Percentiles rank a stretch among this genome's conserved stretches.
Evolutionary conservation across 129 eudicot genomes (phyloP).

Genomic region (Solidago caesia): DNA sequence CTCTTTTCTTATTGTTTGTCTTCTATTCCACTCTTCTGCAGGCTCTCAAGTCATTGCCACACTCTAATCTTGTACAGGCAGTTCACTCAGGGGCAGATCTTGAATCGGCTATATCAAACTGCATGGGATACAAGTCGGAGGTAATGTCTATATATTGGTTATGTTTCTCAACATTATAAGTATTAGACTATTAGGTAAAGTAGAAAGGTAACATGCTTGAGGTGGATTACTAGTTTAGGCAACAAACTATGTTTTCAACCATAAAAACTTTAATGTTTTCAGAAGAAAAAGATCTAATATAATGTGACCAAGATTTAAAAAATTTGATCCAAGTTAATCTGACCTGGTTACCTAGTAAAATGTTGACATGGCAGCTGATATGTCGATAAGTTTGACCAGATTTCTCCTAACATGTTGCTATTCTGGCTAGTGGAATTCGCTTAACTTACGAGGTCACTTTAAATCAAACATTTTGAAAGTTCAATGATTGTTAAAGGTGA

Average conservation of each 20-base stretch:
- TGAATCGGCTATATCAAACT: conserved; percentile 82
- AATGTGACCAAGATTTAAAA: conserved; percentile 1
- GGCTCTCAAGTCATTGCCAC: conserved; percentile 16
- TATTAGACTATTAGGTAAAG: neutral
- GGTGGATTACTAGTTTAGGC: neutral
- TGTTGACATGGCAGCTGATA: neutral
- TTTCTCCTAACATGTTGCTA: neutral
- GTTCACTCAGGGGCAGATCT: conserved; percentile 99
- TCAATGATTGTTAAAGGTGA: neutral
- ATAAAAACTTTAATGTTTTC: neutral
- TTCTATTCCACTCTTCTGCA: conserved; percentile 19
- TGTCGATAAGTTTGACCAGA: neutral
- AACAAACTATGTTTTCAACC: neutral
- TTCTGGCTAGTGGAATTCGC: neutral
- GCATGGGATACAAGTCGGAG: conserved; percentile 92
- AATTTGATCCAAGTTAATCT: neutral
- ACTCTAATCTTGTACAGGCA: conserved; percentile 54
- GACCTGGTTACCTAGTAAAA: conserved; percentile 10
- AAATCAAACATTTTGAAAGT: neutral
- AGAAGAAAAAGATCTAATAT: neutral
- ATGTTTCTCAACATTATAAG: conserved; percentile 14
- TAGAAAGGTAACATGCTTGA: neutral
- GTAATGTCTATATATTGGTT: conserved; percentile 35
- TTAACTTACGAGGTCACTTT: conserved; percentile 1
- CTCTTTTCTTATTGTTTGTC: neutral